Evolutionary conservation across 1,284 basidiomycete genomes (phyloP).

Genomic region (Wolfiporia cocos): DNA sequence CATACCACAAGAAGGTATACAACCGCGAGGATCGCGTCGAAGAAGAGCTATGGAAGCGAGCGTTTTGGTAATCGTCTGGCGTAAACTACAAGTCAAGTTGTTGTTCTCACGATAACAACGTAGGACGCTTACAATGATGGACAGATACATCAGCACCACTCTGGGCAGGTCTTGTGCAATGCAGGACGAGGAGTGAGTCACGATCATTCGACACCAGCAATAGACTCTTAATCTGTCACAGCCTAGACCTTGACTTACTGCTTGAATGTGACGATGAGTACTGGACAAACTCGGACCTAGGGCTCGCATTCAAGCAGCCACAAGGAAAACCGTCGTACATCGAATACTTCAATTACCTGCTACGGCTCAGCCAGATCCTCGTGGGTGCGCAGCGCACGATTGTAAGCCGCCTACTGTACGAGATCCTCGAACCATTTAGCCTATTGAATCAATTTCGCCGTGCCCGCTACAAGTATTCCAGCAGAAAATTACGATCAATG

Average conservation of each 20-base stretch:
- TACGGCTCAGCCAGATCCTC: conserved; percentile 59
- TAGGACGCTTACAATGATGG: conserved; percentile 43
- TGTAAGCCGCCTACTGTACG: conserved; percentile 28
- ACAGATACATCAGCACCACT: conserved; percentile 46
- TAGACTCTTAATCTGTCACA: conserved; percentile 13
- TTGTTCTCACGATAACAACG: not conserved
- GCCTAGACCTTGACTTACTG: conserved; percentile 63
- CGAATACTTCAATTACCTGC: conserved; percentile 48
- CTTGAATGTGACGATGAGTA: conserved; percentile 69
- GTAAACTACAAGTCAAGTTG: not conserved
- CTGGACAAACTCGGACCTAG: conserved; percentile 45
- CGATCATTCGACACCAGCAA: not conserved
- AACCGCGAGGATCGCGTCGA: conserved; percentile 36
- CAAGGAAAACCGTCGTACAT: conserved; percentile 43
- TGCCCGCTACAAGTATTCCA: conserved; percentile 13
- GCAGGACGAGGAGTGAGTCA: conserved; percentile 57
- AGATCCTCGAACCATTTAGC: not conserved
- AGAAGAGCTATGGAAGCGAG: conserved; percentile 70
- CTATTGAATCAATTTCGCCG: not conserved
- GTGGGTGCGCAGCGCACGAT: conserved; percentile 58
- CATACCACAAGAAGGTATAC: conserved; percentile 46
- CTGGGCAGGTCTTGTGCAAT: conserved; percentile 62
- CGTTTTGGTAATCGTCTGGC: conserved; percentile 32
- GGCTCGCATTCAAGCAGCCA: conserved; percentile 45
- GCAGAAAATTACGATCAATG: conserved; percentile 15